Evolutionary conservation across 1,284 basidiomycete species (phyloP).

Genomic region (Sporisorium exsertum): DNA sequence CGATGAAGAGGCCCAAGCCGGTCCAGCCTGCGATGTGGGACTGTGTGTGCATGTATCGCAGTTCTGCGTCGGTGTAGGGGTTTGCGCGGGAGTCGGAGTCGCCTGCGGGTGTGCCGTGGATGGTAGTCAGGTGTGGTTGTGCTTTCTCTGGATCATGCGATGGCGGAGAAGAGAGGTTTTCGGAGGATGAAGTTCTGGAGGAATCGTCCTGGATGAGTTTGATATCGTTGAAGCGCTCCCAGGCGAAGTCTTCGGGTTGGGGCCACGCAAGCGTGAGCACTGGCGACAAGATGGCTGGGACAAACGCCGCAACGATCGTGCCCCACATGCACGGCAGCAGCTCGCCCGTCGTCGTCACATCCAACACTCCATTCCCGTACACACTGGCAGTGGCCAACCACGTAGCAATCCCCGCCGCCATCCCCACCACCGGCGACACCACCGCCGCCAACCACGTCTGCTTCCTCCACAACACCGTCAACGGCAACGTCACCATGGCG

Average conservation of each 20-base stretch:
- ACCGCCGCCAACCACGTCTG: conserved; percentile 56
- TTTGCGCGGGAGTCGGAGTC: neutral
- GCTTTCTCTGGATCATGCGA: neutral
- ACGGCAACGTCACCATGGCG: conserved; percentile 54
- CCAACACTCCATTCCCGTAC: conserved; percentile 50
- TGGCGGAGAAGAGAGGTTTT: neutral
- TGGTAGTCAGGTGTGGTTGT: conserved; percentile 3
- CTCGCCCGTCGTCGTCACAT: conserved; percentile 39
- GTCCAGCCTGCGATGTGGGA: conserved; percentile 28
- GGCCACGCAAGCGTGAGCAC: conserved; percentile 30
- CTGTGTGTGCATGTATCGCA: conserved; percentile 29
- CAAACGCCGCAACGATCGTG: conserved; percentile 53
- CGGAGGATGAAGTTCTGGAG: neutral
- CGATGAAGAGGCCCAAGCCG: conserved; percentile 48
- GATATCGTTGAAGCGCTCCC: conserved; percentile 55
- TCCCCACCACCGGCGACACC: conserved; percentile 54
- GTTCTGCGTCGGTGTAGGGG: conserved; percentile 25
- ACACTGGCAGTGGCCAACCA: conserved; percentile 60
- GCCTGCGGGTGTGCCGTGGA: neutral
- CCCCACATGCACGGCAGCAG: conserved; percentile 62
- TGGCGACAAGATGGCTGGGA: conserved; percentile 47
- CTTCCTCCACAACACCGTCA: conserved; percentile 63
- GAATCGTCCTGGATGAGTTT: conserved; percentile 39
- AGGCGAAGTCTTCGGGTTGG: conserved; percentile 44
- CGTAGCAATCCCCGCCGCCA: conserved; percentile 57